Evolutionary conservation across 805 yeast species (phyloP), one percentile per base, ranked within the genome.

Genomic region (Metschnikowia arizonensis): DNA sequence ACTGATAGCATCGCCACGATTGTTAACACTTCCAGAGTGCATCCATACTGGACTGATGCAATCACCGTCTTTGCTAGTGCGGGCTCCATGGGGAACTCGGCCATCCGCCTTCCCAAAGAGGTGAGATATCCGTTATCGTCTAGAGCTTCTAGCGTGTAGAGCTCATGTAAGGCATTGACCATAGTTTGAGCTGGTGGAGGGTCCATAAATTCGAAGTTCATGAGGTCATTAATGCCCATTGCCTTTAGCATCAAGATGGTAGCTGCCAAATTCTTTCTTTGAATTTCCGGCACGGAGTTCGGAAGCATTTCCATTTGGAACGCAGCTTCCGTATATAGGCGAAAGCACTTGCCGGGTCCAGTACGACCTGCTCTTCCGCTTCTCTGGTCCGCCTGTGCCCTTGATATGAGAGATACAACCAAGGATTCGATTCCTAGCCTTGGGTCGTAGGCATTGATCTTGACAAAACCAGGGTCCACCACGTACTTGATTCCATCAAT

Each of bases 341-440:
- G 69, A 59, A 82, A 93, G 60, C 99, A 95, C 54, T 87, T 83
- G 1, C 99, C 99, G 0, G 97, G 96, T 0, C 95, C 95, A 0
- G 95, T 88, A 70, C 99, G 84, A 39, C 99, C 99, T 0, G 99
- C 99, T 61, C 99, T 79, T 45, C 99, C 99, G 37, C 95, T 79
- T 60, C 99, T 76, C 66, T 93, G 99, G 54, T 86, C 86, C 0
- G 98, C 97, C 60, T 90, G 95, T 0, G 99, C 98, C 56, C 86
- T 85, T 0, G 98, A 91, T 39, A 93, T 88, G 1, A 96, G 96
- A 12, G 83, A 76, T 2, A 89, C 85, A 6, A 81, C 73, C 56
- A 93, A 73, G 5, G 91, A 81, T 57, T 91, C 98, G 90, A 93
- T 90, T 14, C 97, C 96, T 12, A 88, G 68, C 54, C 85, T 79